Evolutionary conservation across 73 alveolate species (phyloP), one percentile per base, ranked within the genome.

Genomic region (Blepharisma stoltei): DNA sequence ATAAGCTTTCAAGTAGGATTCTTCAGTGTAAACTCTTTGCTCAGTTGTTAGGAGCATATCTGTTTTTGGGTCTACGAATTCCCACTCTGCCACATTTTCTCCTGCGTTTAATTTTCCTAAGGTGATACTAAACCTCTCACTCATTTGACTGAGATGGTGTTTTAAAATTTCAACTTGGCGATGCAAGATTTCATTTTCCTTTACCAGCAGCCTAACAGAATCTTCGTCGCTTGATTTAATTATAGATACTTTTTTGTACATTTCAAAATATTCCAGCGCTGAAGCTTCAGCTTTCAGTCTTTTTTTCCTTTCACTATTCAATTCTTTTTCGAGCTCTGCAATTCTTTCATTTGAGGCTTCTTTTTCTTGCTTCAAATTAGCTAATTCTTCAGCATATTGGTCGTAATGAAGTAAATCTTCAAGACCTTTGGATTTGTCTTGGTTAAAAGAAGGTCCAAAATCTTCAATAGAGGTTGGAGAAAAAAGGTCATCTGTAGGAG

Each of bases 261-360:
- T 32, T 32, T 60, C 73, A n/a, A 60, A 25, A n/a, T 9, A 20
- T 60, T 60, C 73, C 38, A 60, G 46, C 46, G 14, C 14, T 25
- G 14, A 14, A 8, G 14, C 23, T 38, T 60, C 73, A 60, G 73
- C 46, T 38, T 11, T 14, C 46, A 60, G n/a, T 60, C 73, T 60
- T 5, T 60, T 60, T 25, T 14, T 25, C 37, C 46, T 20, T 25
- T 60, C 73, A 4, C 23, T n/a, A 11, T n/a, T 25, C 73, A 60
- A 60, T n/a, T n/a, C 23, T 60, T 60, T 25, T 9, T 60, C 45
- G n/a, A 60, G 14, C 5, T 60, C 73, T 14, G 66, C n/a, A 52
- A 52, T 20, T 25, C 23, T 60, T 14, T 11, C 23, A 2, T 4
- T 20, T 52, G 23, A 52, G 23, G n/a, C 66, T 52, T 11, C 23